Base-by-base conservation (phyloP, 129 eudicot species). In the Dittrichia graveolens region DNA sequence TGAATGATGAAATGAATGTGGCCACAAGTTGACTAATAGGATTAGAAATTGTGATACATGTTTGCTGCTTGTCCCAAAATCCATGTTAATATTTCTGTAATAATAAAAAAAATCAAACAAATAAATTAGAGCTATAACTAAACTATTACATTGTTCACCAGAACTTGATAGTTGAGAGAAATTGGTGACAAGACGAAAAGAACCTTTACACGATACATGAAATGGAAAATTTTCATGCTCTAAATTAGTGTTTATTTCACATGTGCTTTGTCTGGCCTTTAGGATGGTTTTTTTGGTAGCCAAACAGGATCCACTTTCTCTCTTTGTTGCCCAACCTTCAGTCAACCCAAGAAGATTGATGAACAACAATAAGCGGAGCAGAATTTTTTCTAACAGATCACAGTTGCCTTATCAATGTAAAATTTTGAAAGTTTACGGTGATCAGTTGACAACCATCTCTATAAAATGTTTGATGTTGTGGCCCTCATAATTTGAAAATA, bases 211-310 rank as follows among this genome's bases (percentile, higher is more conserved):
- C 24, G 5, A 72, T 60, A 35, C 43, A 72, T 37, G 35, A 59
- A 44, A 58, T 18, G 18, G 46, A 46, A 71, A 72, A 7, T 72
- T 38, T 7, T n/a, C 57, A 73, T 45, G 54, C 5, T 59, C 42
- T 19, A 71, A 71, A 71, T 71, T 44, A 55, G 47, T 42, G 31
- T 70, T 41, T 19, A 55, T 41, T 42, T 54, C 5, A 65, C 58
- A 54, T 39, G 43, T 56, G 48, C 39, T 63, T 40, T 65, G 14
- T 75, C 39, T 43, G 58, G 45, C 58, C 35, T 65, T 75, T 31
- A 42, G n/a, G n/a, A 54, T 0, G 31, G 71, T 62, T 31, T 64
- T 18, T 52, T 75, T 52, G 42, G 71, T 40, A 49, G 71, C 44
- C 53, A 39, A 61, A 39, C 61, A 61, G 42, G 53, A 37, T 46